Percentiles rank a stretch among this genome's conserved stretches.
phyloP scores from a whole-genome alignment of 106 monocot species.

The Dactylorhiza incarnata region DNA sequence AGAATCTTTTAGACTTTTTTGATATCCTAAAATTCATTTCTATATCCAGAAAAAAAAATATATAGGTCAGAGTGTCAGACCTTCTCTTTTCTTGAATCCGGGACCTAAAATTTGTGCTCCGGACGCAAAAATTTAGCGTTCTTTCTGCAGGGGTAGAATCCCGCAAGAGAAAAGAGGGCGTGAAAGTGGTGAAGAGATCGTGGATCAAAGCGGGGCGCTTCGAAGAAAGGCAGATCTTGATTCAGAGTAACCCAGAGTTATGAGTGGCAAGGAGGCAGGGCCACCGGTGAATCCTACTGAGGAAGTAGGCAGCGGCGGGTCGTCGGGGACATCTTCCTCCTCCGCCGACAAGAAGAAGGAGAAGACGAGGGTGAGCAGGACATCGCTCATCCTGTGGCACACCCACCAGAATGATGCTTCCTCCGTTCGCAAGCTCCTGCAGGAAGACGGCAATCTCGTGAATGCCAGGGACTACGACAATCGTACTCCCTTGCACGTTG shows the following conservation, averaged over 20 bases:
- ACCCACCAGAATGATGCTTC: slow-evolving; percentile 89
- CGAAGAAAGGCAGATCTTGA: too few species aligned
- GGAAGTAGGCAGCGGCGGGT: slow-evolving; percentile 12
- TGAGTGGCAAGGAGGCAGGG: neutral
- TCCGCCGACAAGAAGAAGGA: slow-evolving; percentile 40
- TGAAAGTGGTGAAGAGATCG: too few species aligned
- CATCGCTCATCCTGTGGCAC: slow-evolving; percentile 89
- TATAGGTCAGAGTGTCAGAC: too few species aligned
- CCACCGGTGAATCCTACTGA: slow-evolving; percentile 2
- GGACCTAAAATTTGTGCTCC: too few species aligned
- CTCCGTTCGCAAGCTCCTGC: slow-evolving; percentile 72
- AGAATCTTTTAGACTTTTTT: too few species aligned
- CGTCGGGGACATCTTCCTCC: slow-evolving; percentile 10
- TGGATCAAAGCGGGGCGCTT: too few species aligned
- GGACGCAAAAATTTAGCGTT: too few species aligned
- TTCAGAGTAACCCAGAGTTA: neutral
- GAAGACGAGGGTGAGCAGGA: slow-evolving; percentile 79
- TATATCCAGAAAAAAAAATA: too few species aligned
- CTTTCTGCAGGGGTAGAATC: too few species aligned
- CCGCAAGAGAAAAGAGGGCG: too few species aligned
- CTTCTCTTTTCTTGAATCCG: too few species aligned
- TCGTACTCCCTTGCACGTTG: slow-evolving; percentile 92
- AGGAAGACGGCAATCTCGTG: slow-evolving; percentile 76
- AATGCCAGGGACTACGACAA: slow-evolving; percentile 87
- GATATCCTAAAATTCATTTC: too few species aligned